These are phyloP conservation scores for Hypoxylon rubiginosum DNA, from an alignment of 2,329 filamentous ascomycete genomes.

Conservation along the genomic window DNA sequence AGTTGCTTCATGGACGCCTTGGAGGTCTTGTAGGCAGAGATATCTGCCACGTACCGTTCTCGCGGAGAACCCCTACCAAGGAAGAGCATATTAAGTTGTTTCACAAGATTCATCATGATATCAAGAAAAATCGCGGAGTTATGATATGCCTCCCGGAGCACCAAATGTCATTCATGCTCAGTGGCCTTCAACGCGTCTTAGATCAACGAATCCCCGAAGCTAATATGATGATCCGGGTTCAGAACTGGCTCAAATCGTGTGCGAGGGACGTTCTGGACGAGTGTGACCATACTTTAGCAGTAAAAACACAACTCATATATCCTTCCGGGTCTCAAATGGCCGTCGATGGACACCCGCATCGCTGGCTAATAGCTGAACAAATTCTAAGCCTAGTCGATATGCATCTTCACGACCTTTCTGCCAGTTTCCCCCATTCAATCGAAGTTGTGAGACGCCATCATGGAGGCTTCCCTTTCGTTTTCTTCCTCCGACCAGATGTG, in stretches of 20 bases:
- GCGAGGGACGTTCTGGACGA: constrained; percentile 75
- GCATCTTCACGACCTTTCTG: constrained; percentile 55
- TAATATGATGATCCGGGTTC: constrained; percentile 62
- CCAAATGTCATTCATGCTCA: constrained; percentile 72
- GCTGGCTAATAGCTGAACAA: constrained; percentile 62
- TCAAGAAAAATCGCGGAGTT: constrained; percentile 62
- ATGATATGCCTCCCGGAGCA: constrained; percentile 74
- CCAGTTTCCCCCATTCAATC: constrained; percentile 57
- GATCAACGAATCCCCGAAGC: constrained; percentile 60
- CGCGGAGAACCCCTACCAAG: constrained; percentile 60
- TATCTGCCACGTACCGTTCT: constrained; percentile 70
- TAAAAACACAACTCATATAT: constrained; percentile 69
- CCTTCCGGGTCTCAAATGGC: constrained; percentile 63
- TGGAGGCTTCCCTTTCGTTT: constrained; percentile 67
- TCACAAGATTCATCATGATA: constrained; percentile 55
- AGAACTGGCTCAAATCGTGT: constrained; percentile 62
- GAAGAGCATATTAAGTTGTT: constrained; percentile 54
- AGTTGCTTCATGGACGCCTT: constrained; percentile 67
- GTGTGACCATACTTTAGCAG: constrained; percentile 67
- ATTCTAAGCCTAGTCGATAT: constrained; percentile 59
- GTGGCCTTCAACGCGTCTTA: constrained; percentile 68
- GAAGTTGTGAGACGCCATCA: constrained; percentile 59
- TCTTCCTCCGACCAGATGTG: constrained; percentile 64
- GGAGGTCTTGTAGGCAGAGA: constrained; percentile 67
- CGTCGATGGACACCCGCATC: constrained; percentile 65